Percentiles rank a stretch among this genome's conserved stretches.
Conservation (phyloP, 164 flowering plant species). For the Magnolia changhungtana region DNA sequence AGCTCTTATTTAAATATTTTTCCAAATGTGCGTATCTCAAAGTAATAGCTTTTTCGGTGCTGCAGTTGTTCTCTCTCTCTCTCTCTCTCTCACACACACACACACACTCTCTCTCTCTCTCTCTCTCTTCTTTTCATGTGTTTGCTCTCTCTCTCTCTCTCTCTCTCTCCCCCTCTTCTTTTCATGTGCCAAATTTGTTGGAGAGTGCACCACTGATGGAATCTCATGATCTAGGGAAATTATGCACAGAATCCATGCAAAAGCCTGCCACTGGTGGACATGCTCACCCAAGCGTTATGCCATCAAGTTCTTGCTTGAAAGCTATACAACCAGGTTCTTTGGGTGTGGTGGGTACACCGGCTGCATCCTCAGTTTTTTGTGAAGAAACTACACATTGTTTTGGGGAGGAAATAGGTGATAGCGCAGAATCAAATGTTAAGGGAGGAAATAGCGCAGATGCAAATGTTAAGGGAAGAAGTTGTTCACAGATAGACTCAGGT, state of each 20-base stretch:
- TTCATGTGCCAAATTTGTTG: not conserved
- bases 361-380: not conserved
- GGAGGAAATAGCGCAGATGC: constrained; percentile 6
- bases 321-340: not conserved
- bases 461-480: constrained; percentile 2
- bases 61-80: too few species aligned
- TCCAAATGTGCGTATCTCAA: too few species aligned
- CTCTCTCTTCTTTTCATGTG: too few species aligned
- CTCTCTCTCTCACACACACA: too few species aligned
- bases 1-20: too few species aligned
- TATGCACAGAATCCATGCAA: not conserved
- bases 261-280: not conserved
- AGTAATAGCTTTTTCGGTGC: too few species aligned
- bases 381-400: not conserved
- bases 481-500: not conserved
- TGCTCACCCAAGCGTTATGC: not conserved
- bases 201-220: not conserved
- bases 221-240: not conserved
- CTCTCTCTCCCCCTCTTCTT: not conserved
- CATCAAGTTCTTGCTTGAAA: not conserved
- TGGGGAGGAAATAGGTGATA: constrained; percentile 15
- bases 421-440: constrained; percentile 9
- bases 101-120: too few species aligned
- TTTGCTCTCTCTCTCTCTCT: not conserved
- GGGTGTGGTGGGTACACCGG: not conserved